phyloP scores from a whole-genome alignment of 2,329 filamentous ascomycete species.

The Diplodia scrobiculata region DNA sequence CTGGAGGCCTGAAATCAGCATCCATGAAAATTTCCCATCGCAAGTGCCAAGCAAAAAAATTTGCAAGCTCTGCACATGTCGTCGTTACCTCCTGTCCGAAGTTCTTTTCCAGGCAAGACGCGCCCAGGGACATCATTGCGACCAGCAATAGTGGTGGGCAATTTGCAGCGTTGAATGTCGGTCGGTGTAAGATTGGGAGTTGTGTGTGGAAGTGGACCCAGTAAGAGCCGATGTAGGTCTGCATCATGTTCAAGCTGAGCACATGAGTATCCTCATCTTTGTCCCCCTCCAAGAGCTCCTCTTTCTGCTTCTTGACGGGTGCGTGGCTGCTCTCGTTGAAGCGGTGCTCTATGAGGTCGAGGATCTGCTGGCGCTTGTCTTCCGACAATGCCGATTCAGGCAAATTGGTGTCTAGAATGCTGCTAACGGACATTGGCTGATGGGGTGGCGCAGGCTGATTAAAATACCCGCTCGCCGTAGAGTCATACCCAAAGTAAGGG shows the following conservation, averaged over 20 bases:
- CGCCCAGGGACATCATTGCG: slow-evolving; percentile 89
- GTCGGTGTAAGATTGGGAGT: slow-evolving; percentile 89
- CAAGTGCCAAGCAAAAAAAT: slow-evolving; percentile 90
- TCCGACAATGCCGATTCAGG: slow-evolving; percentile 82
- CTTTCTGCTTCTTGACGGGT: slow-evolving; percentile 72
- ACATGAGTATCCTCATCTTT: slow-evolving; percentile 62
- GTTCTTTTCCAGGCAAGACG: slow-evolving; percentile 81
- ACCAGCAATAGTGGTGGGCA: slow-evolving; percentile 83
- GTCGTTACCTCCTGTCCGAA: slow-evolving; percentile 73
- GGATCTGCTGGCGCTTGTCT: slow-evolving; percentile 79
- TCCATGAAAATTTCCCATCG: slow-evolving; percentile 96
- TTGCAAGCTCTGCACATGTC: slow-evolving; percentile 78
- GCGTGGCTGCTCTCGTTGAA: slow-evolving; percentile 81
- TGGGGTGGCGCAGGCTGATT: slow-evolving; percentile 59
- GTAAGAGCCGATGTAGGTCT: slow-evolving; percentile 83
- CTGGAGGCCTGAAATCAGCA: slow-evolving; percentile 82
- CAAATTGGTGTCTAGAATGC: slow-evolving; percentile 75
- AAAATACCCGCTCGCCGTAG: slow-evolving; percentile 53
- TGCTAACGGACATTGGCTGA: slow-evolving; percentile 88
- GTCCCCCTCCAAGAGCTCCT: slow-evolving; percentile 76
- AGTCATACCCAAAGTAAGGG: slow-evolving; percentile 55
- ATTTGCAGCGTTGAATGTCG: slow-evolving; percentile 85
- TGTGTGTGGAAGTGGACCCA: slow-evolving; percentile 96
- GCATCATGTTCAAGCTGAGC: slow-evolving; percentile 90
- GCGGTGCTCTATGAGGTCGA: slow-evolving; percentile 75